Percentiles rank a stretch among this genome's conserved stretches.
These are phyloP conservation scores for Penicillium sp. DNA, from an alignment of 2,329 filamentous ascomycete genomes.

Conservation along the genomic window DNA sequence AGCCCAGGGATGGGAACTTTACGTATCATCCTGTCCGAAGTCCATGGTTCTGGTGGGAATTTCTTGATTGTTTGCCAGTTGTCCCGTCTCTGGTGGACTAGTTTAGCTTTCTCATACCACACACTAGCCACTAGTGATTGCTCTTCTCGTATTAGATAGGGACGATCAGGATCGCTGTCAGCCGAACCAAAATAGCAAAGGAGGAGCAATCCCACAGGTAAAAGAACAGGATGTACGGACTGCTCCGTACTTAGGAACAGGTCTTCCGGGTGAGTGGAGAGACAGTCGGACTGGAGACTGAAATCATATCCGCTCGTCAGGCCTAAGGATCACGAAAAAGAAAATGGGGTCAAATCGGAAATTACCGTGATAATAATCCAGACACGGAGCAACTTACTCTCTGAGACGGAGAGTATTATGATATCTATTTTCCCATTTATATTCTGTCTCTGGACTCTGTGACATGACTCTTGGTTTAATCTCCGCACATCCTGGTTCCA, in stretches of 20 bases:
- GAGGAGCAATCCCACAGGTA: neutral
- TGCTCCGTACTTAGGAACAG: neutral
- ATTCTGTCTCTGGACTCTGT: neutral
- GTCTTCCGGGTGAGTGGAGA: neutral
- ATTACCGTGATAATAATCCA: too few species aligned
- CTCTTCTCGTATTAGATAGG: conserved; percentile 14
- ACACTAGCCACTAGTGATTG: neutral
- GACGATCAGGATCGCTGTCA: conserved; percentile 16
- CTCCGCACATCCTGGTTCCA: conserved; percentile 33
- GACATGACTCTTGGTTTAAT: conserved; percentile 20
- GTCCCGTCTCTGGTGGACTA: neutral
- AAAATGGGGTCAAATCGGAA: neutral
- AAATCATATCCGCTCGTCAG: neutral
- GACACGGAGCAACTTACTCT: too few species aligned
- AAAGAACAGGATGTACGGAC: neutral
- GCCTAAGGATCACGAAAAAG: neutral
- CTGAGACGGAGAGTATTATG: too few species aligned
- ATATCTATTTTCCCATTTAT: too few species aligned
- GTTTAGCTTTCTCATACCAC: neutral
- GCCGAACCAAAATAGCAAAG: conserved; percentile 9
- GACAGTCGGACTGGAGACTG: neutral
- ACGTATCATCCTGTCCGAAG: neutral
- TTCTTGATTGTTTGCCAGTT: neutral
- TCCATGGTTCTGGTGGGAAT: neutral
- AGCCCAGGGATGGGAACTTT: conserved; percentile 11